Conservation (phyloP, 495 filamentous ascomycete species). For the Penicillium daleae region DNA sequence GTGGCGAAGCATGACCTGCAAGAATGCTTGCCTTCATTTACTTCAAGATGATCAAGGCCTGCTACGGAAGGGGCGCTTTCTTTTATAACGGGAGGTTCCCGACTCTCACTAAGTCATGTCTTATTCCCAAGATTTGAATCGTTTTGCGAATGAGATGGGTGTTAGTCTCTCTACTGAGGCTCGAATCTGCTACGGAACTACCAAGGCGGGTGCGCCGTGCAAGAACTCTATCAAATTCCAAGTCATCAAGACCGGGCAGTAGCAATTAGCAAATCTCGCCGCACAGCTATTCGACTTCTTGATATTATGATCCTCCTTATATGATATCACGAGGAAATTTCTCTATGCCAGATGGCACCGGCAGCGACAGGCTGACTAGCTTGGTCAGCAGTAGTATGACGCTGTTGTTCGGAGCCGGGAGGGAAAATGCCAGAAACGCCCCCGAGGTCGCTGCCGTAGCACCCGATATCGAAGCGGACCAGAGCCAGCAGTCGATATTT, state of each 20-base stretch:
- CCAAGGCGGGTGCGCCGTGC: neutral
- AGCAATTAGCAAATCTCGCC: neutral
- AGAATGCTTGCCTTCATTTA: neutral
- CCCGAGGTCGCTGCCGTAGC: neutral
- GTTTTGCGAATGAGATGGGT: neutral
- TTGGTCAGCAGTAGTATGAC: neutral
- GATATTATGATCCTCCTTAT: neutral
- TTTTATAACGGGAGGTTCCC: neutral
- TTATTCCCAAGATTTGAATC: neutral
- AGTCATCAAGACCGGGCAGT: too few species aligned
- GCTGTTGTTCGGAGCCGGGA: neutral
- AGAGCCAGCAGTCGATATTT: neutral
- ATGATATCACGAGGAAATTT: neutral
- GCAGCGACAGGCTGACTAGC: neutral
- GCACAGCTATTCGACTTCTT: neutral
- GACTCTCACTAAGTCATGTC: neutral
- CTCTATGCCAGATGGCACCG: constrained; percentile 1
- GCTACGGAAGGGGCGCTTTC: neutral
- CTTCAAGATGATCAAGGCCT: neutral
- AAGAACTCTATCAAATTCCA: neutral
- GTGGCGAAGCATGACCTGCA: neutral
- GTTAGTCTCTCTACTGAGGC: neutral
- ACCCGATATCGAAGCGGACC: neutral
- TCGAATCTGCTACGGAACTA: neutral
- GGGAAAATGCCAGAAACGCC: neutral